Conservation (phyloP, 208 protist genomes). For the Herpetomonas tarakana region DNA sequence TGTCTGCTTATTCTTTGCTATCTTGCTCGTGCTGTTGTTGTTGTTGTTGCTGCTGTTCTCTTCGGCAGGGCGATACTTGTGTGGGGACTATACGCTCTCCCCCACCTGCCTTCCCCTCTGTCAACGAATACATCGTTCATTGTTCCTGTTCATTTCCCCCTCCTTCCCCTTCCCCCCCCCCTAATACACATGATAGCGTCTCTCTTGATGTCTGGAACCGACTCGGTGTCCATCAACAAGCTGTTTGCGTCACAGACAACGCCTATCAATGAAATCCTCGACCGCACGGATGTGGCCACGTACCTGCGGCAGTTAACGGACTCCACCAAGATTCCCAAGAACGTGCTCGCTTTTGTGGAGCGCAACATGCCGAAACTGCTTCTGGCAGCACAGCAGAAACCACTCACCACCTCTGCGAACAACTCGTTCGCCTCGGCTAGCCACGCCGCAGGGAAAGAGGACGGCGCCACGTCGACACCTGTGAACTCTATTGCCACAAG, state of each 20-base stretch:
- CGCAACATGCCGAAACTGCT: constrained; percentile 24
- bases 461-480: not conserved
- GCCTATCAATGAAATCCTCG: constrained; percentile 20
- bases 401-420: not conserved
- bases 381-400: constrained; percentile 5
- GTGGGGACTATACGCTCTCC: too few species aligned
- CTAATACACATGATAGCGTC: too few species aligned
- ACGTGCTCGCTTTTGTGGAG: constrained; percentile 31
- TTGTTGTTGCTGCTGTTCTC: too few species aligned
- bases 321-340: not conserved
- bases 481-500: not conserved
- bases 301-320: constrained; percentile 21
- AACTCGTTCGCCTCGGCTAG: not conserved
- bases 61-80: too few species aligned
- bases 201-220: too few species aligned
- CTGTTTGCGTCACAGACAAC: constrained; percentile 14
- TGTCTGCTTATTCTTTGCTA: too few species aligned
- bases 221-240: constrained; percentile 8
- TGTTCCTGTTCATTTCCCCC: too few species aligned
- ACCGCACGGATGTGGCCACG: constrained; percentile 14
- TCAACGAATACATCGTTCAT: too few species aligned
- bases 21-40: too few species aligned
- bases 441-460: not conserved
- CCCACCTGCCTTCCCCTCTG: too few species aligned
- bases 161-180: too few species aligned